A percentile compares a stretch with the other conserved stretches of the same genome.
phyloP scores from a whole-genome alignment of 495 filamentous ascomycete species.

The Penicillium parvum region DNA sequence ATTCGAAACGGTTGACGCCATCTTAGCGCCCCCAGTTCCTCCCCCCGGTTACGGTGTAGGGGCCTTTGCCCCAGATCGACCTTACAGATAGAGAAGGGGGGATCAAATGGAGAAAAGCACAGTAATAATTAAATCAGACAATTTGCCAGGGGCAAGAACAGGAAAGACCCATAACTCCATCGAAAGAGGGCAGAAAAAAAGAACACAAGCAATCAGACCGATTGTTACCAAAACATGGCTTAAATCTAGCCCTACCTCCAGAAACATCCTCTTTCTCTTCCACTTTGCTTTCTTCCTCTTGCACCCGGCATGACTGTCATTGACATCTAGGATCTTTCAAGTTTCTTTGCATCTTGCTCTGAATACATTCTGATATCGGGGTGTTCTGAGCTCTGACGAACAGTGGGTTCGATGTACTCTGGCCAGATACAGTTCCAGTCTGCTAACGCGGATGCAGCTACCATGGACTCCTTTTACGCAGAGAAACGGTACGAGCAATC shows the following conservation, averaged over 20 bases:
- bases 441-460: constrained; percentile 3
- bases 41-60: neutral
- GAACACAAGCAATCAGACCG: constrained; percentile 19
- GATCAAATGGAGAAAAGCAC: neutral
- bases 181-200: too few relatives aligned
- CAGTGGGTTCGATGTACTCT: neutral
- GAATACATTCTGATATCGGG: neutral
- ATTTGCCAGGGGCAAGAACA: neutral
- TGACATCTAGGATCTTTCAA: constrained; percentile 2
- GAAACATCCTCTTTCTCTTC: constrained; percentile 16
- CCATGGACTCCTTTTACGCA: constrained; percentile 35
- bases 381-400: neutral
- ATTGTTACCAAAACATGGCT: constrained; percentile 30
- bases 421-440: too few relatives aligned
- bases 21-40: too few relatives aligned
- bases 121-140: neutral
- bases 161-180: too few relatives aligned
- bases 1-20: neutral
- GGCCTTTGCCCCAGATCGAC: neutral
- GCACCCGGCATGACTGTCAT: constrained; percentile 3
- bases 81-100: constrained; percentile 1
- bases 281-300: constrained; percentile 8
- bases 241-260: constrained; percentile 28
- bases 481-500: constrained; percentile 26
- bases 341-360: neutral